Evolutionary conservation across 2,329 filamentous ascomycete species (phyloP).

Genomic region (Cercospora janseana): DNA sequence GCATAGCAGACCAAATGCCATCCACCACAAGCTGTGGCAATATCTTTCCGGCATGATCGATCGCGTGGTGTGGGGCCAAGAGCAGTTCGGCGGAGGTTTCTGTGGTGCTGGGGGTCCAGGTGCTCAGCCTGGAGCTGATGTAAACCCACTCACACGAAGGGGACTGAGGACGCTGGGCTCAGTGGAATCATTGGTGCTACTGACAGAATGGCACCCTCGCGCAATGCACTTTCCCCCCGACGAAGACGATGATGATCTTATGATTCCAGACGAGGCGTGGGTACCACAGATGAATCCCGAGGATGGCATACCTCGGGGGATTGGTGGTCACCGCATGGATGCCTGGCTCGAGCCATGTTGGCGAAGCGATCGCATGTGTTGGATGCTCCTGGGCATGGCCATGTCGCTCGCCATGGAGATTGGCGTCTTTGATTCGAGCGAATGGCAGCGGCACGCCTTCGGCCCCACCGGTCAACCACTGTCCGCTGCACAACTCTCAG

Average conservation of each 20-base stretch:
- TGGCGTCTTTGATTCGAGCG: conserved; percentile 89
- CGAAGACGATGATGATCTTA: conserved; percentile 63
- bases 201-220: conserved; percentile 96
- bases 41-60: conserved; percentile 95
- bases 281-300: conserved; percentile 58
- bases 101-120: conserved; percentile 61
- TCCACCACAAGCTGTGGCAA: conserved; percentile 93
- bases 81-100: conserved; percentile 88
- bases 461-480: conserved; percentile 37
- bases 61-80: conserved; percentile 90
- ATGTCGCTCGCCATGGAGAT: conserved; percentile 89
- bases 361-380: conserved; percentile 88
- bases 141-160: conserved; percentile 56
- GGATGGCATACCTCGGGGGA: conserved; percentile 53
- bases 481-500: conserved; percentile 62
- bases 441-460: conserved; percentile 55
- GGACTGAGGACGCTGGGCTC: conserved; percentile 88
- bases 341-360: conserved; percentile 96
- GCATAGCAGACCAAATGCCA: conserved; percentile 79
- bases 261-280: conserved; percentile 68
- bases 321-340: conserved; percentile 81
- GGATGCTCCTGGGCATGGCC: conserved; percentile 92
- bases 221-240: conserved; percentile 86
- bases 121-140: conserved; percentile 64
- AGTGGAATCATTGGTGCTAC: conserved; percentile 86